Base-by-base conservation (phyloP, 140 eudicot genomes). In the Stevia rebaudiana region DNA sequence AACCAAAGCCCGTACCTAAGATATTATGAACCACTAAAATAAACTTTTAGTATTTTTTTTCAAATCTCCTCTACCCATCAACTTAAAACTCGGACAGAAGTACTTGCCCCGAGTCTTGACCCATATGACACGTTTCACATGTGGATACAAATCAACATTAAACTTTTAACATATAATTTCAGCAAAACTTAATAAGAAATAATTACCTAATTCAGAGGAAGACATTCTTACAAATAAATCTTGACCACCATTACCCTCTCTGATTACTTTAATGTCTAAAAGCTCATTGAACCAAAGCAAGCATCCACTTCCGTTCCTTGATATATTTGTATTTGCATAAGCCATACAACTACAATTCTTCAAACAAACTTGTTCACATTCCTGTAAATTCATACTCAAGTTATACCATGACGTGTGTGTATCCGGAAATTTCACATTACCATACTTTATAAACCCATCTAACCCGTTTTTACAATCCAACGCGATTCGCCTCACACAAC, bases 341-440 rank as follows among this genome's bases (percentile, higher is more conserved):
- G 75, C 81, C 57, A 70, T 44, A 65, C 84, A 79, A 15, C 59
- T 40, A 46, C 84, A 79, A 47, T 80, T 67, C 65, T 21, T 56
- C 61, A 53, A 59, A 66, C 84, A 80, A 31, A 3, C 16, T 0
- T 10, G 35, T 47, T 51, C 17, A 25, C 81, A 80, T 25, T 80
- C 81, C 25, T 54, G 47, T 4, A 67, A 59, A 2, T 2, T 71
- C 81, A 76, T 67, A 7, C 56, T 67, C 36, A 17, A 47, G 39
- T 71, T 67, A 56, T 23, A 76, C 76, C 75, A 44, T 0, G 79
- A 61, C 8, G 36, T 39, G 36, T 13, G 11, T 17, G 81, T 72
- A 10, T 76, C 82, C 3, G 85, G 85, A 59, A 72, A 63, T 53
- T 76, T 80, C 11, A 80, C 76, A 33, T 63, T 44, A 10, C 51